Evolutionary conservation across 2,329 filamentous ascomycete genomes (phyloP).

Genomic region (Fusarium camptoceras): DNA sequence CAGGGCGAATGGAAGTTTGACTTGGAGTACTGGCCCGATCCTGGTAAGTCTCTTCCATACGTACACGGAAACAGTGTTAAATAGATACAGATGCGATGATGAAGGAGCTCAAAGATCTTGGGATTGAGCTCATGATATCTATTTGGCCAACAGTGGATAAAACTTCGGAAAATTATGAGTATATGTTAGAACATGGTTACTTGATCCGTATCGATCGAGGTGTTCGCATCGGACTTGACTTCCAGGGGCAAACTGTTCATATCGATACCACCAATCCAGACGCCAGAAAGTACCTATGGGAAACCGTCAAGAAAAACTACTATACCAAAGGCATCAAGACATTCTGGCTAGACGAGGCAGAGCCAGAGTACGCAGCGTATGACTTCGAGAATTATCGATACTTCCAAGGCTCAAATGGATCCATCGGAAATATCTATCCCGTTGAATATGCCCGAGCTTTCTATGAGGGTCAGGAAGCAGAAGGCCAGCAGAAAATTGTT

Average conservation of each 20-base stretch:
- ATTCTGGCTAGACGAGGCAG: slow-evolving; percentile 78
- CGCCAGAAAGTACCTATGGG: slow-evolving; percentile 70
- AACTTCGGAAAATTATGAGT: slow-evolving; percentile 67
- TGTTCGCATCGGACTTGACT: slow-evolving; percentile 68
- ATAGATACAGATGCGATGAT: slow-evolving; percentile 67
- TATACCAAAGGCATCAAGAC: slow-evolving; percentile 69
- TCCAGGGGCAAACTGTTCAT: slow-evolving; percentile 68
- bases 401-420: slow-evolving; percentile 51
- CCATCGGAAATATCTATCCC: slow-evolving; percentile 70
- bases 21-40: slow-evolving; percentile 72
- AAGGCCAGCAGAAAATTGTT: slow-evolving; percentile 67
- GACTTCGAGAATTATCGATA: slow-evolving; percentile 73
- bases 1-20: slow-evolving; percentile 79
- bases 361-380: slow-evolving; percentile 73
- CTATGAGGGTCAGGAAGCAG: slow-evolving; percentile 66
- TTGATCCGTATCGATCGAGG: slow-evolving; percentile 72
- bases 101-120: slow-evolving; percentile 66
- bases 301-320: slow-evolving; percentile 69
- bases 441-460: slow-evolving; percentile 68
- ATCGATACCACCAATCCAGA: slow-evolving; percentile 73
- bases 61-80: neutral
- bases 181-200: slow-evolving; percentile 71
- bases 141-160: slow-evolving; percentile 76
- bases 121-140: slow-evolving; percentile 75
- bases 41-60: slow-evolving; percentile 53